Percentiles rank a stretch among this genome's conserved stretches.
Evolutionary conservation across 2,329 filamentous ascomycete genomes (phyloP).

Genomic region (Coniella lustricola): DNA sequence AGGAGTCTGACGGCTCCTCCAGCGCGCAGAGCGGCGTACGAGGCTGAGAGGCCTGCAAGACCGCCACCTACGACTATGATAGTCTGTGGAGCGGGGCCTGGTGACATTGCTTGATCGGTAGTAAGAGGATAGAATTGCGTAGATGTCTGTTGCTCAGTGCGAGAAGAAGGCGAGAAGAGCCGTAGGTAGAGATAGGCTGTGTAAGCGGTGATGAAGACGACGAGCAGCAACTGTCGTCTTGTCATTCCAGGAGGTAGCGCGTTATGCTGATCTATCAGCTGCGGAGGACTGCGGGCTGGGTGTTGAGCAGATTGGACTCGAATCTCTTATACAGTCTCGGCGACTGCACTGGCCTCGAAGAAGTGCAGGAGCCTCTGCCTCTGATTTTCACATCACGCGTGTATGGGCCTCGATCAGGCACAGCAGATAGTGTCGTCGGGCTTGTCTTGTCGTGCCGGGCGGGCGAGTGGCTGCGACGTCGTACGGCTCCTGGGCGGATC

Average conservation of each 20-base stretch:
- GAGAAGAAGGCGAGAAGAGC: not conserved
- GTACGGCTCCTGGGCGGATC: no score
- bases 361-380: no score
- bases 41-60: constrained; percentile 55
- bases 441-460: no score
- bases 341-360: no score
- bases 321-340: not conserved
- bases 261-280: no score
- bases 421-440: no score
- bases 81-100: constrained; percentile 16
- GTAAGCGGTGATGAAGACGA: constrained; percentile 7
- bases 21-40: constrained; percentile 46
- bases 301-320: no score
- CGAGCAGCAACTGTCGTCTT: constrained; percentile 8
- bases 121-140: no score
- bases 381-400: no score
- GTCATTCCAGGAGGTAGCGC: constrained; percentile 20
- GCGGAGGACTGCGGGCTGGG: no score
- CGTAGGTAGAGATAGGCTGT: constrained; percentile 9
- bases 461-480: no score
- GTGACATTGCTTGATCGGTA: constrained; percentile 10
- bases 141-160: not conserved
- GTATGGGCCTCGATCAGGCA: no score
- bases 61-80: constrained; percentile 60
- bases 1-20: constrained; percentile 49